phyloP scores from a whole-genome alignment of 371 early-diverging fungal genomes.

The Rhizopus arrhizus region DNA sequence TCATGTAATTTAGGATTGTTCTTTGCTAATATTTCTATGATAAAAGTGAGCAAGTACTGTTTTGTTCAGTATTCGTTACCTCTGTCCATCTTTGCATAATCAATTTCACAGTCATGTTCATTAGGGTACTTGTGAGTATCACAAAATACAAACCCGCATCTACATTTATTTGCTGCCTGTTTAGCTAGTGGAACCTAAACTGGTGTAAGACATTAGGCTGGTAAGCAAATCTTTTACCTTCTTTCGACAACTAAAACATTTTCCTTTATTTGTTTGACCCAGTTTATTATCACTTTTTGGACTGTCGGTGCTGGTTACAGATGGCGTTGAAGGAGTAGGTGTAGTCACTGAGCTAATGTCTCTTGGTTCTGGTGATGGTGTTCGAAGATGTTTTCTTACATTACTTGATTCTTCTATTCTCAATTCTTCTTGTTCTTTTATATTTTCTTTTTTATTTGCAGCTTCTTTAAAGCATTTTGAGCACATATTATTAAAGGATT shows the following conservation, averaged over 20 bases:
- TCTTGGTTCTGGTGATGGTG: constrained; percentile 31
- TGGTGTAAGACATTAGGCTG: background rate
- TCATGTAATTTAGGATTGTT: constrained; percentile 81
- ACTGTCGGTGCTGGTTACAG: background rate
- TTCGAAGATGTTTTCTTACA: constrained; percentile 37
- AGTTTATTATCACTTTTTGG: constrained; percentile 38
- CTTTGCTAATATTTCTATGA: constrained; percentile 66
- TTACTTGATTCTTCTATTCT: too few relatives aligned
- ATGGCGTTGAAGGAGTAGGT: constrained; percentile 22
- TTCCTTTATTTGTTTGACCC: constrained; percentile 69
- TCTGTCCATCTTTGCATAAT: constrained; percentile 69
- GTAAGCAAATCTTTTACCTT: constrained; percentile 46
- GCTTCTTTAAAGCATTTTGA: constrained; percentile 74
- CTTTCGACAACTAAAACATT: constrained; percentile 74
- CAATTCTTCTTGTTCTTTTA: constrained; percentile 29
- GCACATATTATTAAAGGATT: constrained; percentile 75
- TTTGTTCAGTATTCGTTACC: constrained; percentile 27
- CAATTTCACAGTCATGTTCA: constrained; percentile 79
- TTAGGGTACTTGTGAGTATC: constrained; percentile 78
- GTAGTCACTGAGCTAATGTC: constrained; percentile 17
- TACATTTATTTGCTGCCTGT: constrained; percentile 81
- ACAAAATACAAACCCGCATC: constrained; percentile 80
- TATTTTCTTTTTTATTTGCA: constrained; percentile 42
- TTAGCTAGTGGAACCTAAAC: constrained; percentile 73
- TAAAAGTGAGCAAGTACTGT: background rate